Evolutionary conservation across 31 red algal species (phyloP).

Genomic region (Endocladia muricata): DNA sequence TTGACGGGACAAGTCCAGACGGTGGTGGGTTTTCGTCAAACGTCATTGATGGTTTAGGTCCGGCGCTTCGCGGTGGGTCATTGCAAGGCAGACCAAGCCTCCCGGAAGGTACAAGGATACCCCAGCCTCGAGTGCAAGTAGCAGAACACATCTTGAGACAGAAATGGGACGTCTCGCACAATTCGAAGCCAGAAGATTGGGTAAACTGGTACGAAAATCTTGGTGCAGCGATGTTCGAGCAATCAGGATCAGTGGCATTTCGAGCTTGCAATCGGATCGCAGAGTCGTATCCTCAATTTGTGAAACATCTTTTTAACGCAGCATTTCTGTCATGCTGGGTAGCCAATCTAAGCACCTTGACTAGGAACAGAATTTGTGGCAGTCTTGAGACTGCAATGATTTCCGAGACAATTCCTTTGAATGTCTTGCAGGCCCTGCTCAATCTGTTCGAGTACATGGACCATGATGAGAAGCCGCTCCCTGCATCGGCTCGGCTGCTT

Average conservation of each 20-base stretch:
- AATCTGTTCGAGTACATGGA: constrained; percentile 98
- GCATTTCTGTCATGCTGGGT: constrained; percentile 98
- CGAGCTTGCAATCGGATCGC: constrained; percentile 87
- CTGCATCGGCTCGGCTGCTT: constrained; percentile 58
- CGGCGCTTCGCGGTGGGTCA: constrained; percentile 6
- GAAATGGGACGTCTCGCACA: constrained; percentile 85
- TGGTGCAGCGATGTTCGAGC: constrained; percentile 85
- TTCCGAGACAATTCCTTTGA: constrained; percentile 77
- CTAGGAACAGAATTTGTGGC: constrained; percentile 49
- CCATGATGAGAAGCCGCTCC: constrained; percentile 97
- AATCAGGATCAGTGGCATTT: constrained; percentile 88
- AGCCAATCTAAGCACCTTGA: constrained; percentile 26
- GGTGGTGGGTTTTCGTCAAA: not conserved
- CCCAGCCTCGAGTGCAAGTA: constrained; percentile 25
- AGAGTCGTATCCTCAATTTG: constrained; percentile 87
- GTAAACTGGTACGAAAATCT: constrained; percentile 80
- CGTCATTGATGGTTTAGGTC: not conserved
- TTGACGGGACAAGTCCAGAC: not conserved
- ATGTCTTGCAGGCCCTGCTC: constrained; percentile 83
- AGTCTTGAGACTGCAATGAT: constrained; percentile 62
- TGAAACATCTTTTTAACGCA: constrained; percentile 85
- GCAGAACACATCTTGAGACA: constrained; percentile 51
- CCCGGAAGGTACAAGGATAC: constrained; percentile 6
- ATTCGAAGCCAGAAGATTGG: constrained; percentile 80
- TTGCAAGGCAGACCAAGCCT: constrained; percentile 1